Evolutionary conservation across 805 yeast species (phyloP).

Genomic region (Ogataea ramenticola): DNA sequence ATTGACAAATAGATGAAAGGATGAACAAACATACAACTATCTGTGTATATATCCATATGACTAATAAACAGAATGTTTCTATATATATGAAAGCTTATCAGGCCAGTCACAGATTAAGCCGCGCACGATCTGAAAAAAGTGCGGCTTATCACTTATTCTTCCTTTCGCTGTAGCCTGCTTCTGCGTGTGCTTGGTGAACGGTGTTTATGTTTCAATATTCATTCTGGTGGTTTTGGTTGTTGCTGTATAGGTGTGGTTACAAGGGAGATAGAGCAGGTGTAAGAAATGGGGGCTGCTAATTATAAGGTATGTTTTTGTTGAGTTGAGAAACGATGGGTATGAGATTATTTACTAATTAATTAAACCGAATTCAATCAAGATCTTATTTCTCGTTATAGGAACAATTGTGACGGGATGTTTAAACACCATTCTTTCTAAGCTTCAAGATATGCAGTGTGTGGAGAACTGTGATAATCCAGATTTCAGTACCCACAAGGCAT

Average conservation of each 20-base stretch:
- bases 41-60: too few species aligned
- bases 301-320: not conserved
- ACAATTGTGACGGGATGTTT: conserved; percentile 63
- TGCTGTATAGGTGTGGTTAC: too few species aligned
- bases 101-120: too few species aligned
- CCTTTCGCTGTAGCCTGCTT: too few species aligned
- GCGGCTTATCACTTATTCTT: too few species aligned
- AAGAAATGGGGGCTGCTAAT: not conserved
- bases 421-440: conserved; percentile 69
- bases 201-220: too few species aligned
- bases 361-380: conserved; percentile 7
- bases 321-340: not conserved
- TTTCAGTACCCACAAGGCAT: conserved; percentile 33
- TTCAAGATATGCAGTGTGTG: conserved; percentile 71
- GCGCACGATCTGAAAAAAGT: too few species aligned
- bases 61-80: not conserved
- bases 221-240: too few species aligned
- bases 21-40: too few species aligned
- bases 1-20: too few species aligned
- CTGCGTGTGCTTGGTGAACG: too few species aligned
- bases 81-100: not conserved
- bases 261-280: too few species aligned
- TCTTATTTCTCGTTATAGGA: conserved; percentile 34
- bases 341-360: not conserved
- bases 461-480: conserved; percentile 42